Percentiles rank a stretch among this genome's conserved stretches.
Conservation (phyloP, 371 early-diverging fungal species). For the Lichtheimia ramosa region DNA sequence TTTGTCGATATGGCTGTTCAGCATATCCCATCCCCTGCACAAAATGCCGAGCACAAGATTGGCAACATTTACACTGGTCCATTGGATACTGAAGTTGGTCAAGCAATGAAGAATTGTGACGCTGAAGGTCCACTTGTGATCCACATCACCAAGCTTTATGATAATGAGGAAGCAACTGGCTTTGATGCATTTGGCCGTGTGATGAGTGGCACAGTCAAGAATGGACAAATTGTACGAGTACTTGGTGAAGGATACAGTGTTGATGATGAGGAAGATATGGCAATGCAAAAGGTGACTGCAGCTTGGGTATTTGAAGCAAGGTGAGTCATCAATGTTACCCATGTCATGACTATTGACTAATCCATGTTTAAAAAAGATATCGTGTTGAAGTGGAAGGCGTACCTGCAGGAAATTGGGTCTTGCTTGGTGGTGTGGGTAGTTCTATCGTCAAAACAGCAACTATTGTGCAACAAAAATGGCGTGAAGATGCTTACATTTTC, state of each 20-base stretch:
- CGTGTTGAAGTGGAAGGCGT: constrained; percentile 79
- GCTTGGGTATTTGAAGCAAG: constrained; percentile 84
- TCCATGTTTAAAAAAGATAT: constrained; percentile 50
- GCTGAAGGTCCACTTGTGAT: constrained; percentile 93
- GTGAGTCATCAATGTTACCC: constrained; percentile 18
- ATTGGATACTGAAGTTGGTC: constrained; percentile 58
- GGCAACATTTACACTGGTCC: constrained; percentile 80
- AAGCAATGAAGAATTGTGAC: constrained; percentile 82
- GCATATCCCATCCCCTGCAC: constrained; percentile 82
- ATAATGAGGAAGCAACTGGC: constrained; percentile 76
- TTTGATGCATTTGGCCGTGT: constrained; percentile 94
- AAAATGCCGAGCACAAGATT: constrained; percentile 69
- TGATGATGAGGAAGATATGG: constrained; percentile 96
- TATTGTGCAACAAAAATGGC: constrained; percentile 62
- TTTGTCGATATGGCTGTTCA: constrained; percentile 89
- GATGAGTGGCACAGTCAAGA: constrained; percentile 83
- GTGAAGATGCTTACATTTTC: constrained; percentile 82
- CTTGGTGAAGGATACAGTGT: constrained; percentile 89
- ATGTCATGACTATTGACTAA: not conserved
- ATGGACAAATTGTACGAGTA: constrained; percentile 84
- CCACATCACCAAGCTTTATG: constrained; percentile 87
- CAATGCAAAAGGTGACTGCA: constrained; percentile 73
- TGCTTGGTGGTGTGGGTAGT: constrained; percentile 89
- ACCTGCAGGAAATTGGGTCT: constrained; percentile 87
- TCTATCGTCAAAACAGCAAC: constrained; percentile 95